Evolutionary conservation across 805 yeast genomes (phyloP).

Genomic region (Yarrowia sp.): DNA sequence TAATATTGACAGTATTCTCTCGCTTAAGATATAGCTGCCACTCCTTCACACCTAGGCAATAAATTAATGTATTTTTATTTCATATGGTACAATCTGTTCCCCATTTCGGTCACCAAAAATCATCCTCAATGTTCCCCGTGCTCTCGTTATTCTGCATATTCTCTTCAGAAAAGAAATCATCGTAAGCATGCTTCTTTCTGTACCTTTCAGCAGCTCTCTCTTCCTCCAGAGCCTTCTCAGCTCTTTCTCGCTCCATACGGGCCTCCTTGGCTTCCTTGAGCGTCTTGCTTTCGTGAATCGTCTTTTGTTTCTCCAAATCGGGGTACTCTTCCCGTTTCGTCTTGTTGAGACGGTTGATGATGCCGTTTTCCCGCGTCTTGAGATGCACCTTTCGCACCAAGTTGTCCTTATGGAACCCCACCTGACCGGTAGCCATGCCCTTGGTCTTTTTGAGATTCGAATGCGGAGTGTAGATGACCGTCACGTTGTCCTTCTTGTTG

Average conservation of each 20-base stretch:
- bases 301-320: constrained; percentile 55
- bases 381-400: constrained; percentile 62
- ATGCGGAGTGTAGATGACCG: constrained; percentile 77
- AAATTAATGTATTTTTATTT: constrained; percentile 21
- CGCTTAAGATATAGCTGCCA: too few species aligned
- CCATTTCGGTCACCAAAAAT: constrained; percentile 42
- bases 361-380: constrained; percentile 62
- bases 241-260: constrained; percentile 51
- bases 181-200: constrained; percentile 55
- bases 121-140: constrained; percentile 57
- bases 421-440: constrained; percentile 81
- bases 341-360: constrained; percentile 68
- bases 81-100: background rate
- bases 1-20: too few species aligned
- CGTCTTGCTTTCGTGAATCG: constrained; percentile 53
- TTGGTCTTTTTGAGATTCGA: constrained; percentile 69
- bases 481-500: constrained; percentile 69
- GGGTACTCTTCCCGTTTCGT: constrained; percentile 65
- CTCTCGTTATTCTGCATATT: constrained; percentile 54
- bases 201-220: constrained; percentile 40
- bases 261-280: constrained; percentile 44
- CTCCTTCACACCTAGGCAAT: background rate
- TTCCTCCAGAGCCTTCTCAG: constrained; percentile 53
- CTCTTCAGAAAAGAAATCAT: constrained; percentile 59
- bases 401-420: constrained; percentile 68